Base-by-base conservation (phyloP, 768 basidiomycete genomes). In the Termitomyces titanicus region DNA sequence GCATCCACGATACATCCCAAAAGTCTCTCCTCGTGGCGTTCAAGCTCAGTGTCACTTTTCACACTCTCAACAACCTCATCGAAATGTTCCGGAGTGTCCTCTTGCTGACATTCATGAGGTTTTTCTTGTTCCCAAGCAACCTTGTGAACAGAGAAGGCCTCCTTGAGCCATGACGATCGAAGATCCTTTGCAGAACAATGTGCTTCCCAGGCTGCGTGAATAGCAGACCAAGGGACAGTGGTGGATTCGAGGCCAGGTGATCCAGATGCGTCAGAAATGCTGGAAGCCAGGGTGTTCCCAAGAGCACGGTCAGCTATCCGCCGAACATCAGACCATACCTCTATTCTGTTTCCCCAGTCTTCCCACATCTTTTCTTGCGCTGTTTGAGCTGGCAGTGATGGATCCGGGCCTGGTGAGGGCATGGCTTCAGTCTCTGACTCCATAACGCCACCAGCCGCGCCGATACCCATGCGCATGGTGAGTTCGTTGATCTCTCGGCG, bases 1-100 rank as follows among this genome's bases (percentile, higher is more conserved):
- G 91, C 70, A 70, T 98, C 87, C 22, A 98, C 90, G 56, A 98
- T 95, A 61, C 91, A 95, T 3, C 86, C 75, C 46, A 98, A 66
- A 42, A 98, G 69, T 48, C 87, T 76, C 60, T 88, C 83, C 70
- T 97, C 94, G 60, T 97, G 86, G n/a, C 71, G 64, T 54, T 92
- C 90, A 42, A 97, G 78, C 22, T 88, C 83, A 53, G 80, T 76
- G 58, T 93, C 88, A 55, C 82, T 85, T 68, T 81, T 91, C 51
- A 98, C 63, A 37, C 76, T 77, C 64, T 94, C 92, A 22, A 95
- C 79, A 10, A 94, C 79, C 57, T 89, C 85, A 65, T 94, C 90
- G 15, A 73, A 61, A 29, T 70, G 74, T 29, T 71, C 72, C 51
- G 76, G 72, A 5, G 72, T 73, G 1, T 62, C 55, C 35, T 71